These are phyloP conservation scores for Colletotrichum echinochloae DNA, from an alignment of 2,329 filamentous ascomycete genomes.

Conservation along the genomic window DNA sequence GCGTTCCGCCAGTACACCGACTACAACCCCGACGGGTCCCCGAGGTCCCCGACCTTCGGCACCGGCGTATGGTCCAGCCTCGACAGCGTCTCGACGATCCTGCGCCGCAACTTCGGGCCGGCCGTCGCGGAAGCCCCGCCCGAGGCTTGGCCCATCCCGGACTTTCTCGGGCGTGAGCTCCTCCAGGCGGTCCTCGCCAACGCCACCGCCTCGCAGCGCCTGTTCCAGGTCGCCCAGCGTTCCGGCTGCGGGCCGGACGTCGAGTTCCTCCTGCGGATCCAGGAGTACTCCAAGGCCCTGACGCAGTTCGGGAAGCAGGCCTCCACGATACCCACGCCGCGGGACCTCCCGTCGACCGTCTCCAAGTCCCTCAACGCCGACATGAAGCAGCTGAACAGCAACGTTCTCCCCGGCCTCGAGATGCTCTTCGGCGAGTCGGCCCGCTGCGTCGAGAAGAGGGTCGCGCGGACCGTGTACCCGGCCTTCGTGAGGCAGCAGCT, in stretches of 20 bases:
- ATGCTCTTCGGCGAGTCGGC: slow-evolving; percentile 57
- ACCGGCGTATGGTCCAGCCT: slow-evolving; percentile 40
- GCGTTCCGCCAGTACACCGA: slow-evolving; percentile 60
- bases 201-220: slow-evolving; percentile 57
- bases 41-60: slow-evolving; percentile 44
- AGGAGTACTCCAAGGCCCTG: slow-evolving; percentile 59
- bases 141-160: slow-evolving; percentile 50
- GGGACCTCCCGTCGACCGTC: slow-evolving; percentile 56
- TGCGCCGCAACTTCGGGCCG: slow-evolving; percentile 33
- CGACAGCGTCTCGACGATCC: slow-evolving; percentile 40
- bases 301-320: slow-evolving; percentile 57
- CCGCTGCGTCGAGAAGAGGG: slow-evolving; percentile 57
- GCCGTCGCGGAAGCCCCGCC: slow-evolving; percentile 22
- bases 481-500: slow-evolving; percentile 66
- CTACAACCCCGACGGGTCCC: slow-evolving; percentile 56
- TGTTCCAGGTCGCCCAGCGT: slow-evolving; percentile 63
- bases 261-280: slow-evolving; percentile 63
- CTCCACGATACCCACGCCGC: slow-evolving; percentile 55
- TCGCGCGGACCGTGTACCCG: slow-evolving; percentile 61
- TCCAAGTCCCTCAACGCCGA: slow-evolving; percentile 58
- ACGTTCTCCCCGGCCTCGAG: slow-evolving; percentile 60
- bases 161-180: slow-evolving; percentile 63
- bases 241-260: slow-evolving; percentile 62
- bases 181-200: slow-evolving; percentile 64
- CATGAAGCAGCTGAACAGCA: slow-evolving; percentile 58